These are phyloP conservation scores for Kalaharituber pfeilii DNA, from an alignment of 2,329 filamentous ascomycete species.

Conservation along the genomic window DNA sequence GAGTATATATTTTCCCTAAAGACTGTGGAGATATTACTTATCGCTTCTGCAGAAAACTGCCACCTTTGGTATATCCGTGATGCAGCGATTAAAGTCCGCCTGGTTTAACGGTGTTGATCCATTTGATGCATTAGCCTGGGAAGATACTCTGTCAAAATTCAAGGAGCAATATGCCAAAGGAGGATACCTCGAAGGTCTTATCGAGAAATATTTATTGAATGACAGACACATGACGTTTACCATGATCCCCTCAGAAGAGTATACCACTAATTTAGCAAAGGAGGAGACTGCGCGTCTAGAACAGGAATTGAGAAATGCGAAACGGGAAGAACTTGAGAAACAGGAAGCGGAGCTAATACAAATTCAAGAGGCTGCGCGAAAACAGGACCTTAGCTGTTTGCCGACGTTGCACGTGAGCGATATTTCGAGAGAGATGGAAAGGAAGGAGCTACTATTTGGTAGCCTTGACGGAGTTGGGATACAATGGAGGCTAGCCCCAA, in stretches of 20 bases:
- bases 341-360: constrained; percentile 64
- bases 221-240: constrained; percentile 80
- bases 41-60: constrained; percentile 62
- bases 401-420: constrained; percentile 79
- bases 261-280: constrained; percentile 51
- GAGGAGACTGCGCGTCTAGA: constrained; percentile 65
- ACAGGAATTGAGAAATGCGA: constrained; percentile 56
- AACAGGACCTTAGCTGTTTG: constrained; percentile 69
- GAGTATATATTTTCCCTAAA: constrained; percentile 9
- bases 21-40: background rate
- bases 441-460: constrained; percentile 43
- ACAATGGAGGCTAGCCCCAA: constrained; percentile 83
- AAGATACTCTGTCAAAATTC: constrained; percentile 70
- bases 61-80: constrained; percentile 77
- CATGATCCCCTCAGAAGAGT: constrained; percentile 71
- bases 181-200: constrained; percentile 63
- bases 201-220: constrained; percentile 81
- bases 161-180: constrained; percentile 56
- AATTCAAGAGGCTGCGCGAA: constrained; percentile 67
- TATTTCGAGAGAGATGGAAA: constrained; percentile 63
- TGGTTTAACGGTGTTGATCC: constrained; percentile 96
- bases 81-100: constrained; percentile 72
- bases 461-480: constrained; percentile 47
- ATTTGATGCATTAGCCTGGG: constrained; percentile 81
- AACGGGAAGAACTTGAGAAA: constrained; percentile 51